Conservation (phyloP, 179 eudicot species). For the Drosera spatulata region DNA sequence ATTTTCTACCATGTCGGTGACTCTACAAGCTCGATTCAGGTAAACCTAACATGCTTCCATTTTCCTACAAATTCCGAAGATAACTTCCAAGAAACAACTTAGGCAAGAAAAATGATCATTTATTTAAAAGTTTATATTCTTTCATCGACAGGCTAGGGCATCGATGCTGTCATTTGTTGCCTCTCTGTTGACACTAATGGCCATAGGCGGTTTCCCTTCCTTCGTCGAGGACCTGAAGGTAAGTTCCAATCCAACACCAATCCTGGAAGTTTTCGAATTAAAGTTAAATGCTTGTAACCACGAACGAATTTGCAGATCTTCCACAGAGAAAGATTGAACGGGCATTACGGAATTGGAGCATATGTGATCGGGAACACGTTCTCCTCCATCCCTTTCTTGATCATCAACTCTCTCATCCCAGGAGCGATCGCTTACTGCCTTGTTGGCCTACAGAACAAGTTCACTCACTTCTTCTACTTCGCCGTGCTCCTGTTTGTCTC, state of each 20-base stretch:
- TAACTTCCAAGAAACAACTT: no score
- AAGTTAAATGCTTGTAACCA: not conserved
- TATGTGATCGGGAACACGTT: constrained; percentile 49
- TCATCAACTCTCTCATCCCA: constrained; percentile 37
- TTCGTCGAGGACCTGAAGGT: constrained; percentile 78
- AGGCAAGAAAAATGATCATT: no score
- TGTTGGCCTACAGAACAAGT: constrained; percentile 35
- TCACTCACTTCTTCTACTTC: constrained; percentile 36
- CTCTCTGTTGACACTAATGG: constrained; percentile 55
- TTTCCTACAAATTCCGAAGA: no score
- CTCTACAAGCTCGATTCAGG: constrained; percentile 52
- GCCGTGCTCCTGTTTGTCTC: constrained; percentile 26
- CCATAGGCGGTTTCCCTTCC: constrained; percentile 68
- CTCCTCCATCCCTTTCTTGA: constrained; percentile 45
- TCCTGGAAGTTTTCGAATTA: not conserved
- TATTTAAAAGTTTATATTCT: not conserved
- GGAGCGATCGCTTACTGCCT: constrained; percentile 54
- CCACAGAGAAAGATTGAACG: constrained; percentile 47
- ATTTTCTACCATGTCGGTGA: constrained; percentile 38
- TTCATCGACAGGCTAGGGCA: constrained; percentile 42
- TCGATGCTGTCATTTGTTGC: constrained; percentile 52
- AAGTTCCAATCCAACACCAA: not conserved
- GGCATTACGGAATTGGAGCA: constrained; percentile 48
- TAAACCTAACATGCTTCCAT: constrained; percentile 1
- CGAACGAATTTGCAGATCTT: constrained; percentile 30